Evolutionary conservation across 768 basidiomycete genomes (phyloP).

Genomic region (Pisolithus orientalis): DNA sequence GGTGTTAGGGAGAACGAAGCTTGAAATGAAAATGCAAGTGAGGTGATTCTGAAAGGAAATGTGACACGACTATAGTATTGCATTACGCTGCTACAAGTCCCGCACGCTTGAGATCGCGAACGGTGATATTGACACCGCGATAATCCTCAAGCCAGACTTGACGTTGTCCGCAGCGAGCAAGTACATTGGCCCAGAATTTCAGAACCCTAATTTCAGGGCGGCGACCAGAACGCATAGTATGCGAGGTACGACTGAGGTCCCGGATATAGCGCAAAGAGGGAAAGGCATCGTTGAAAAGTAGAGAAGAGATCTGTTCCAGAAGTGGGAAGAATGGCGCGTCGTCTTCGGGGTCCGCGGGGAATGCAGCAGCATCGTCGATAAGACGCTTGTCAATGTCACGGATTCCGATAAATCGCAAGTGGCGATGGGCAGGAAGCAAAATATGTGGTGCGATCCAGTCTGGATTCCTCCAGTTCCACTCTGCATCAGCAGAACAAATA

Average conservation of each 20-base stretch:
- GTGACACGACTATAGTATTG: no score
- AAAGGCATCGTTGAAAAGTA: slow-evolving; percentile 55
- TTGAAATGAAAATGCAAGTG: not conserved
- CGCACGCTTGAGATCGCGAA: slow-evolving; percentile 46
- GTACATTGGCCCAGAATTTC: slow-evolving; percentile 46
- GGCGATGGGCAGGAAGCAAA: slow-evolving; percentile 57
- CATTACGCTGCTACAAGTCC: not conserved
- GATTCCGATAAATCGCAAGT: slow-evolving; percentile 61
- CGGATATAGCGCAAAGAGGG: slow-evolving; percentile 54
- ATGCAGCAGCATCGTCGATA: slow-evolving; percentile 35
- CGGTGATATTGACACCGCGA: slow-evolving; percentile 46
- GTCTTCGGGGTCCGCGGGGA: slow-evolving; percentile 27
- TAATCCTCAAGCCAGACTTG: slow-evolving; percentile 62
- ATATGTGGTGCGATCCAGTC: slow-evolving; percentile 80
- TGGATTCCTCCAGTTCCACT: slow-evolving; percentile 75
- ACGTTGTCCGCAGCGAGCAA: slow-evolving; percentile 43
- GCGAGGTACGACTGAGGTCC: slow-evolving; percentile 58
- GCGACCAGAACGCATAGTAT: slow-evolving; percentile 39
- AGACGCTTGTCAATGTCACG: slow-evolving; percentile 64
- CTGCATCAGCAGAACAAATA: slow-evolving; percentile 70
- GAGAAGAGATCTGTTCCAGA: slow-evolving; percentile 53
- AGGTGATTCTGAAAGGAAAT: not conserved
- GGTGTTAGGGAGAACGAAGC: not conserved
- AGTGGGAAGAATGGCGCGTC: slow-evolving; percentile 59
- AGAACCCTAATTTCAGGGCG: slow-evolving; percentile 30